Conservation (phyloP, 371 early-diverging fungal species). For the Mucor velutinosus region DNA sequence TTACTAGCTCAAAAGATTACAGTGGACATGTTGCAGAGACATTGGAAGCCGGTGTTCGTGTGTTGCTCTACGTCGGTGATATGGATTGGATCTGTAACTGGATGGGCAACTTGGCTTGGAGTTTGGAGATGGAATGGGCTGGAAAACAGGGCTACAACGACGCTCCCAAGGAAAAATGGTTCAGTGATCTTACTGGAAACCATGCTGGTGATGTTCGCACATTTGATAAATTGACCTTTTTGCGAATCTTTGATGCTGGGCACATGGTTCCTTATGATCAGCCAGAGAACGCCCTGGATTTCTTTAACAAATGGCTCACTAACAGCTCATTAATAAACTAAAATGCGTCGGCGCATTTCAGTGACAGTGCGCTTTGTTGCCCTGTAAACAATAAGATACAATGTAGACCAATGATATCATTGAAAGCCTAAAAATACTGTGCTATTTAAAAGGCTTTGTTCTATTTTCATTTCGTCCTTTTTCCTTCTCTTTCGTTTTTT, state of each 20-base stretch:
- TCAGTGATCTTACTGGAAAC: conserved; percentile 29
- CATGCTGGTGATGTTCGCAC: conserved; percentile 74
- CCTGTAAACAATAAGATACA: neutral
- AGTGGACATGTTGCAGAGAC: conserved; percentile 47
- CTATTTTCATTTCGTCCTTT: neutral
- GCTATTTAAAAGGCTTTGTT: neutral
- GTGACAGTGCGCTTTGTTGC: neutral
- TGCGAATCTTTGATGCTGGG: conserved; percentile 83
- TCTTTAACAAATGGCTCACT: conserved; percentile 60
- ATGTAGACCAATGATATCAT: neutral
- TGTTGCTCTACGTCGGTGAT: conserved; percentile 75
- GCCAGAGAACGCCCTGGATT: conserved; percentile 53
- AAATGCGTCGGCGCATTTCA: neutral
- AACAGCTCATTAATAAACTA: conserved; percentile 23
- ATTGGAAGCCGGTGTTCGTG: conserved; percentile 62
- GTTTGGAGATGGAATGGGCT: conserved; percentile 75
- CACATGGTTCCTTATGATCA: conserved; percentile 86
- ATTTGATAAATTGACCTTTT: conserved; percentile 72
- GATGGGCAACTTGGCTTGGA: conserved; percentile 89
- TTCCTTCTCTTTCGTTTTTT: neutral
- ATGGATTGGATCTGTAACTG: conserved; percentile 37
- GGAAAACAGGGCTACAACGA: conserved; percentile 67
- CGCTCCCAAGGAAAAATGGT: conserved; percentile 57
- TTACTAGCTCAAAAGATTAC: conserved; percentile 7
- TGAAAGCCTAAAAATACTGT: neutral